Evolutionary conservation across 768 basidiomycete species (phyloP).

Genomic region (Termitomyces sp.): DNA sequence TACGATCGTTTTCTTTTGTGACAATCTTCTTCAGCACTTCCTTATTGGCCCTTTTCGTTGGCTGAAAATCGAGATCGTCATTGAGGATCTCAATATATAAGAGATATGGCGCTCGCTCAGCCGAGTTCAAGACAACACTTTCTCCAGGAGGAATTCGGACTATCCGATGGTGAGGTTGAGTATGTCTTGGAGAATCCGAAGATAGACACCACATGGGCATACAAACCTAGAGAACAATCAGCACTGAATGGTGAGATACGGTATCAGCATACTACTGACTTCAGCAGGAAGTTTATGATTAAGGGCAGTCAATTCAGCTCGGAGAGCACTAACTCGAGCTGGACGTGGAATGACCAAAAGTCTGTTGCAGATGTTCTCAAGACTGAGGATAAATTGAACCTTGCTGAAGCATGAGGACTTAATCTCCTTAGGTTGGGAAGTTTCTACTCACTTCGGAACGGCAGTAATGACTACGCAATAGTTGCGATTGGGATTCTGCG

Average conservation of each 20-base stretch:
- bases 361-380: slow-evolving; percentile 92
- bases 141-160: slow-evolving; percentile 98
- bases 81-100: slow-evolving; percentile 88
- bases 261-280: slow-evolving; percentile 38
- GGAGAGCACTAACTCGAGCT: slow-evolving; percentile 91
- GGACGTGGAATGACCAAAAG: slow-evolving; percentile 90
- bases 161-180: slow-evolving; percentile 85
- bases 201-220: slow-evolving; percentile 87
- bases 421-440: background rate
- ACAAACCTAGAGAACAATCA: slow-evolving; percentile 52
- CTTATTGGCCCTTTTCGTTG: slow-evolving; percentile 75
- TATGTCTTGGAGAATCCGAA: slow-evolving; percentile 52
- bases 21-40: slow-evolving; percentile 81
- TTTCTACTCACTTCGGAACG: slow-evolving; percentile 67
- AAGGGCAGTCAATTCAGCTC: slow-evolving; percentile 91
- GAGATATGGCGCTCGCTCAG: slow-evolving; percentile 92
- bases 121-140: slow-evolving; percentile 96
- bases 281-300: slow-evolving; percentile 97
- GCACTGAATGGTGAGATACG: background rate
- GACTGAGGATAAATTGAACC: slow-evolving; percentile 81
- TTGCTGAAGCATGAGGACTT: slow-evolving; percentile 25
- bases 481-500: slow-evolving; percentile 57
- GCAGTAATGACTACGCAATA: slow-evolving; percentile 85
- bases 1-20: slow-evolving; percentile 57
- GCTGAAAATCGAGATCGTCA: slow-evolving; percentile 91